Evolutionary conservation across 352 stramenopile genomes (phyloP).

Genomic region (Paralagenidium karlingii): DNA sequence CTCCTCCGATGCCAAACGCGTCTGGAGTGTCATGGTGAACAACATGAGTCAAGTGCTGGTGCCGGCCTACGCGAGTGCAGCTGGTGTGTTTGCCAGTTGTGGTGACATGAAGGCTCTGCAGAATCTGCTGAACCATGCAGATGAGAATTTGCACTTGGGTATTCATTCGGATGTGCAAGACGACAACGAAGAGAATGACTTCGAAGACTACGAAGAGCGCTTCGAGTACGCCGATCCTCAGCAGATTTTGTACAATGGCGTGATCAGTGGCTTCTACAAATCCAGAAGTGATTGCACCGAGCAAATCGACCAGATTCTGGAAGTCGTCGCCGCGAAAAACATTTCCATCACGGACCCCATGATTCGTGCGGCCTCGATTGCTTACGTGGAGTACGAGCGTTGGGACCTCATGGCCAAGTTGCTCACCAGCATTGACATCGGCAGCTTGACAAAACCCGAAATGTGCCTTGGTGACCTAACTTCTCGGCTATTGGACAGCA

Average conservation of each 20-base stretch:
- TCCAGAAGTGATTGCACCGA: conserved; percentile 49
- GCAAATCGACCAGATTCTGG: conserved; percentile 48
- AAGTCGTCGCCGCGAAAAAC: conserved; percentile 26
- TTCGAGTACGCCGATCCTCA: conserved; percentile 20
- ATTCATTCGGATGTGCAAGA: conserved; percentile 5
- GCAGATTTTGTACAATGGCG: conserved; percentile 56
- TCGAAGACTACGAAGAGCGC: conserved; percentile 1
- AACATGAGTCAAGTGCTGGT: conserved; percentile 50
- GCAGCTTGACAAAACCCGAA: conserved; percentile 34
- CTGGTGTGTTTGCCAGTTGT: conserved; percentile 62
- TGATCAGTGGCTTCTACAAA: conserved; percentile 73
- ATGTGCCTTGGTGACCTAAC: conserved; percentile 58
- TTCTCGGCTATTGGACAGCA: conserved; percentile 59
- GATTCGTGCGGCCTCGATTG: conserved; percentile 53
- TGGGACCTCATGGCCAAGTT: conserved; percentile 40
- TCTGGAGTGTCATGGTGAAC: conserved; percentile 60
- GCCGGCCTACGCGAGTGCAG: conserved; percentile 71
- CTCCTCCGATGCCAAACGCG: conserved; percentile 50
- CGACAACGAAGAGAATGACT: conserved; percentile 14
- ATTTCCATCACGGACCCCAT: conserved; percentile 65
- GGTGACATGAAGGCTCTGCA: conserved; percentile 59
- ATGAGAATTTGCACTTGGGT: conserved; percentile 10
- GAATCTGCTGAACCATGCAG: conserved; percentile 42
- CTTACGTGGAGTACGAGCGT: conserved; percentile 49
- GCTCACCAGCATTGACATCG: conserved; percentile 29